Conservation (phyloP, 805 yeast genomes). For the Metschnikowia borealis region DNA sequence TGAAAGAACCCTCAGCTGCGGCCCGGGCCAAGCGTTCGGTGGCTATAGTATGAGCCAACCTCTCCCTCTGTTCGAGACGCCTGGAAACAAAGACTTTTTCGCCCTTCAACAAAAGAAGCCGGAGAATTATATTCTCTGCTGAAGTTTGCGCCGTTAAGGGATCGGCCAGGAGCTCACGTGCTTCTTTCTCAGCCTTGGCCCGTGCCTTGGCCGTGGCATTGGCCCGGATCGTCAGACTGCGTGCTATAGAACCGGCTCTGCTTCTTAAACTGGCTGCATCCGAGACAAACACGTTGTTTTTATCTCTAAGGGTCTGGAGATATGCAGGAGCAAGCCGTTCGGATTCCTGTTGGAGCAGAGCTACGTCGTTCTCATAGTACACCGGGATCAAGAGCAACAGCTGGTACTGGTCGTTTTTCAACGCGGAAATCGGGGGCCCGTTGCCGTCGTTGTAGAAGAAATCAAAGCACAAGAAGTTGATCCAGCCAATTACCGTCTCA, state of each 20-base stretch:
- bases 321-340: conserved; percentile 56
- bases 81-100: conserved; percentile 55
- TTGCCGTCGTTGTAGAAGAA: conserved; percentile 79
- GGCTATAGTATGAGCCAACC: conserved; percentile 50
- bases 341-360: conserved; percentile 52
- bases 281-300: conserved; percentile 35
- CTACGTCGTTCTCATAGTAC: conserved; percentile 52
- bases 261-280: conserved; percentile 19
- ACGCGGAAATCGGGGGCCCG: conserved; percentile 66
- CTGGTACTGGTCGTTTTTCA: conserved; percentile 63
- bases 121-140: conserved; percentile 66
- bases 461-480: conserved; percentile 58
- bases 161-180: conserved; percentile 22
- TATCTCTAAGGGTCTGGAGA: conserved; percentile 44
- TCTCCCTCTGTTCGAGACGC: conserved; percentile 59
- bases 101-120: conserved; percentile 66
- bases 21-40: conserved; percentile 50
- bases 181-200: conserved; percentile 30
- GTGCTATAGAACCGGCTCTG: conserved; percentile 48
- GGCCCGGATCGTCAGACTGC: conserved; percentile 67
- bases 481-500: conserved; percentile 69
- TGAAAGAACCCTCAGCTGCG: conserved; percentile 37
- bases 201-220: conserved; percentile 61
- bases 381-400: conserved; percentile 59
- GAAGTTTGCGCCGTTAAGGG: conserved; percentile 37